Conservation (phyloP, 371 early-diverging fungal genomes). For the Smittium culicis region DNA sequence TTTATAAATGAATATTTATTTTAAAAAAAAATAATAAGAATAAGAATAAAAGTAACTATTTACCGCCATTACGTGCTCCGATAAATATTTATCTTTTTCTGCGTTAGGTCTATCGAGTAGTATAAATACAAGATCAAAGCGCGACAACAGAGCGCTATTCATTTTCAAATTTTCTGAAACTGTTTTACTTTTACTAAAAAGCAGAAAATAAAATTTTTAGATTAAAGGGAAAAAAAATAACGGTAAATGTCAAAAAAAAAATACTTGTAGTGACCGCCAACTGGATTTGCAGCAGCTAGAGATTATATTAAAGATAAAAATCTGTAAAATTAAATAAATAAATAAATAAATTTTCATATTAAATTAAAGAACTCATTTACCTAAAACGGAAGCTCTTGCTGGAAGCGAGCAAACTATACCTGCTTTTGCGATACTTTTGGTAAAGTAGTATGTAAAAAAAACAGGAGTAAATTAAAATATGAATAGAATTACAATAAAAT, state of each 20-base stretch:
- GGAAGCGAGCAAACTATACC: conserved; percentile 57
- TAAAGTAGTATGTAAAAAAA: too few species aligned
- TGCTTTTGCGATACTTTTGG: conserved; percentile 43
- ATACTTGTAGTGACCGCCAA: conserved; percentile 34
- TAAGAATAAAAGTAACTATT: too few species aligned
- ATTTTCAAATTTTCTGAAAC: conserved; percentile 59
- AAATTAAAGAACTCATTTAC: too few species aligned
- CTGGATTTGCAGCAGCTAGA: conserved; percentile 45
- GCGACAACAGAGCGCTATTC: conserved; percentile 41
- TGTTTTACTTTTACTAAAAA: conserved; percentile 44
- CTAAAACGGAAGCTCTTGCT: conserved; percentile 46
- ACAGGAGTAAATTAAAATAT: too few species aligned
- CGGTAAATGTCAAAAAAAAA: neutral
- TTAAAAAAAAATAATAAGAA: too few species aligned
- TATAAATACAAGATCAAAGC: conserved; percentile 49
- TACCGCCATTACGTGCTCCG: conserved; percentile 46
- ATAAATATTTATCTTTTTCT: conserved; percentile 42
- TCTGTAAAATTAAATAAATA: neutral
- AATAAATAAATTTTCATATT: too few species aligned
- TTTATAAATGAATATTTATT: neutral
- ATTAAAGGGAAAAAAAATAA: neutral
- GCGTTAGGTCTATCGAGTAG: conserved; percentile 42
- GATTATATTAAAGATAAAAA: neutral
- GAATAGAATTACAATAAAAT: too few species aligned
- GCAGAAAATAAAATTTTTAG: neutral